Conservation (phyloP, 805 yeast genomes). For the Saturnispora serradocipensis region DNA sequence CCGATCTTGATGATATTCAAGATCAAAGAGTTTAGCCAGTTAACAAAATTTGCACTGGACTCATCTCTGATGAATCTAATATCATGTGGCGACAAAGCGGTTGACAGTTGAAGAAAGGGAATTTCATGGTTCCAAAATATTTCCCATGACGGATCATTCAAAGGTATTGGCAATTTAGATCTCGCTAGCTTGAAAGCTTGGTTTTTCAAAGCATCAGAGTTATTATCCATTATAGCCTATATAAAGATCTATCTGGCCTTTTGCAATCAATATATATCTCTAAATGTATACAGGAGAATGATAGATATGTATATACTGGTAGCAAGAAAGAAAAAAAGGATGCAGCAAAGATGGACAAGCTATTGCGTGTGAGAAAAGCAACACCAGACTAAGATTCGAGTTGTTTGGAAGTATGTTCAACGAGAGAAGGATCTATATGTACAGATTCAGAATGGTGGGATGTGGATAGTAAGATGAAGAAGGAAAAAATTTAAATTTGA, state of each 20-base stretch:
- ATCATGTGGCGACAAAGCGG: constrained; percentile 47
- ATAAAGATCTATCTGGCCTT: not conserved
- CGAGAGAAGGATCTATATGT: not conserved
- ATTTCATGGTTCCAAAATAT: constrained; percentile 41
- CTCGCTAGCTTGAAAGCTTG: constrained; percentile 7
- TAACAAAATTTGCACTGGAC: constrained; percentile 48
- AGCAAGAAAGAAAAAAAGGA: not conserved
- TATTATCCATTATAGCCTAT: not conserved
- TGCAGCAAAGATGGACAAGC: not conserved
- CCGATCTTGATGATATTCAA: constrained; percentile 25
- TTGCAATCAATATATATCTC: not conserved
- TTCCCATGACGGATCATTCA: constrained; percentile 26
- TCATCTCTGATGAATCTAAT: constrained; percentile 49
- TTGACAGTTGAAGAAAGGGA: constrained; percentile 47
- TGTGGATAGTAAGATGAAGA: not conserved
- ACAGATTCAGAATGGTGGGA: not conserved
- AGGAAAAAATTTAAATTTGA: not conserved
- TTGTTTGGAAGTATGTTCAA: too few relatives aligned
- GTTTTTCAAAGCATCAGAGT: not conserved
- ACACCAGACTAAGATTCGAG: too few relatives aligned
- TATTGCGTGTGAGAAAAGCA: too few relatives aligned
- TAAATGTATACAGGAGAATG: not conserved
- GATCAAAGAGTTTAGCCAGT: constrained; percentile 37
- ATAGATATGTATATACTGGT: not conserved
- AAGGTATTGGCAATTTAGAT: constrained; percentile 22